These are phyloP conservation scores for Cyclotella atomus DNA, from an alignment of 108 stramenopile genomes.

Conservation along the genomic window DNA sequence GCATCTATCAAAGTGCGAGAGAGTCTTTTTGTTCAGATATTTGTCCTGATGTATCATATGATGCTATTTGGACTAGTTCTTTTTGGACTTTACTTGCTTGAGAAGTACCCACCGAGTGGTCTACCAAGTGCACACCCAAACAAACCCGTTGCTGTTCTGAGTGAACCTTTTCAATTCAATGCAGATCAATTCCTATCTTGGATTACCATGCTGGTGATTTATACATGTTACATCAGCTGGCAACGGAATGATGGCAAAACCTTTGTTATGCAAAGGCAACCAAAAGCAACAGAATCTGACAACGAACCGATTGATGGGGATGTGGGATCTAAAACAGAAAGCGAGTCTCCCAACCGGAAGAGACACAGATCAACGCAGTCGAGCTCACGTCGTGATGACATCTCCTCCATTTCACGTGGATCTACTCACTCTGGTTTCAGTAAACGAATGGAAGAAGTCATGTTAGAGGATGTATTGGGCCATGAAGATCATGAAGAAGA, in stretches of 20 bases:
- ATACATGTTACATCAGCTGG: constrained; percentile 32
- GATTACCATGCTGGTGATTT: constrained; percentile 20
- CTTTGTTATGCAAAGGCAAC: neutral
- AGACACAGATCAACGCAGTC: neutral
- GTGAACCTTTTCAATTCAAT: constrained; percentile 37
- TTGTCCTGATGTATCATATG: constrained; percentile 46
- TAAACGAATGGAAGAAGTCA: constrained; percentile 30
- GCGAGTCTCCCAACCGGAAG: neutral
- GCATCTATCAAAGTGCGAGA: constrained; percentile 14
- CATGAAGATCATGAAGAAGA: constrained; percentile 20
- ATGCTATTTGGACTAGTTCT: constrained; percentile 46
- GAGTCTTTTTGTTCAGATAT: constrained; percentile 33
- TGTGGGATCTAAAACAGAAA: neutral
- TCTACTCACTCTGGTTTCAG: constrained; percentile 24
- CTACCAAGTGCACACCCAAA: neutral
- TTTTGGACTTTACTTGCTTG: constrained; percentile 34
- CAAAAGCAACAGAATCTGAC: neutral
- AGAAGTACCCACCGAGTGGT: constrained; percentile 43
- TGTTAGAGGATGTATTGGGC: constrained; percentile 21
- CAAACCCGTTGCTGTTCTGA: neutral
- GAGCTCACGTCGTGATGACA: constrained; percentile 1
- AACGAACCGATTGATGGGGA: neutral
- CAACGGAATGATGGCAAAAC: constrained; percentile 39
- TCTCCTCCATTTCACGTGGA: neutral
- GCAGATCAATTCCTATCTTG: constrained; percentile 50